Percentiles rank a stretch among this genome's conserved stretches.
Conservation (phyloP, 345 rosid genomes). For the Turritis glabra region DNA sequence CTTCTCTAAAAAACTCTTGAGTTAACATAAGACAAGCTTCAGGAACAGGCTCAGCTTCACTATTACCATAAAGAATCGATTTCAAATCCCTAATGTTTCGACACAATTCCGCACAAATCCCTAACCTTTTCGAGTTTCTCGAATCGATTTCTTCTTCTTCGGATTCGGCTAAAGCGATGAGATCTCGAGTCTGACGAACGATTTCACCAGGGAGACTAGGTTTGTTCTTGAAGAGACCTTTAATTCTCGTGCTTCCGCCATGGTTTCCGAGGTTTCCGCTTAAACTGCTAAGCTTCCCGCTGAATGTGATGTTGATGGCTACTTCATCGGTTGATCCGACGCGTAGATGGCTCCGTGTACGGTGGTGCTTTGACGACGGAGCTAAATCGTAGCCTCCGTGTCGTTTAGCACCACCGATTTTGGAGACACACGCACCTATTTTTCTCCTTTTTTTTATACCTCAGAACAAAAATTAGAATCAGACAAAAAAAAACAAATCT, state of each 20-base stretch:
- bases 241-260: slow-evolving; percentile 30
- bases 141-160: background rate
- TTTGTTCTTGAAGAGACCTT: slow-evolving; percentile 34
- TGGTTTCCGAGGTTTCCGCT: slow-evolving; percentile 36
- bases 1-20: slow-evolving; percentile 83
- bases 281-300: slow-evolving; percentile 34
- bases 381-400: slow-evolving; percentile 26
- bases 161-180: slow-evolving; percentile 15
- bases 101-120: slow-evolving; percentile 51
- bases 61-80: slow-evolving; percentile 79
- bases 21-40: slow-evolving; percentile 83
- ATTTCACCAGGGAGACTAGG: slow-evolving; percentile 24
- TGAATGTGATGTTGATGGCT: slow-evolving; percentile 19
- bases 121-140: slow-evolving; percentile 22
- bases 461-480: background rate
- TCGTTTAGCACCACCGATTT: slow-evolving; percentile 34
- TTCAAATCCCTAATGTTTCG: slow-evolving; percentile 77
- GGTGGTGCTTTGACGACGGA: slow-evolving; percentile 42
- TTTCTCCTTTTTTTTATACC: background rate
- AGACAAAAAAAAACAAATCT: background rate
- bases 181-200: slow-evolving; percentile 30
- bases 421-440: slow-evolving; percentile 47
- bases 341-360: slow-evolving; percentile 39
- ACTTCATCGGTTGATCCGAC: slow-evolving; percentile 36
- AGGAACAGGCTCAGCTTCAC: slow-evolving; percentile 84